phyloP scores from a whole-genome alignment of 2,329 filamentous ascomycete species.

The Hymenoscyphus fructigenus region DNA sequence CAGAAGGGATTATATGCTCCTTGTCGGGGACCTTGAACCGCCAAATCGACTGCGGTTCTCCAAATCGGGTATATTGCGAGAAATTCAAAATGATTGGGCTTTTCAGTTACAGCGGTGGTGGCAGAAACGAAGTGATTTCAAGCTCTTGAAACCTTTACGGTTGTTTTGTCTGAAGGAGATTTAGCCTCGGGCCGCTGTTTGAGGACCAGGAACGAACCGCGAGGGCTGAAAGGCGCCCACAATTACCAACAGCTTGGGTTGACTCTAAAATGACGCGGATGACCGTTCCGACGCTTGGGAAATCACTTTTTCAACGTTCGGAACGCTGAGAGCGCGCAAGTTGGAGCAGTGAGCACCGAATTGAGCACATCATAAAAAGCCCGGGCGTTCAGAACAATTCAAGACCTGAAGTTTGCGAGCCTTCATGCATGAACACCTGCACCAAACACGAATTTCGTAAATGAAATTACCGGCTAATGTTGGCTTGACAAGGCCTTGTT shows the following conservation, averaged over 20 bases:
- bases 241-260: conserved; percentile 17
- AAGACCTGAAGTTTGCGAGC: neutral
- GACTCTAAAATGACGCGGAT: conserved; percentile 8
- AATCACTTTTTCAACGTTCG: neutral
- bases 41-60: neutral
- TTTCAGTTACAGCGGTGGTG: neutral
- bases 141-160: neutral
- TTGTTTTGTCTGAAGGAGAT: neutral
- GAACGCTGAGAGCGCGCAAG: conserved; percentile 5
- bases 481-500: neutral
- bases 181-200: conserved; percentile 15
- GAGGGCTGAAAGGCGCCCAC: conserved; percentile 10
- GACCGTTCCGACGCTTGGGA: neutral
- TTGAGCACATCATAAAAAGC: neutral
- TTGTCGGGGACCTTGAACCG: neutral
- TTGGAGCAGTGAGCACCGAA: neutral
- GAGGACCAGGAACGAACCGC: conserved; percentile 16
- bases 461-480: conserved; percentile 1
- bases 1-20: neutral
- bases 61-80: neutral
- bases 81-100: neutral
- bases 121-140: neutral
- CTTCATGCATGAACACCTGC: neutral
- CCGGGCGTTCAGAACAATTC: neutral
- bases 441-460: neutral